Percentiles rank a stretch among this genome's conserved stretches.
phyloP scores from a whole-genome alignment of 805 yeast genomes.

The Nematodospora valgi region DNA sequence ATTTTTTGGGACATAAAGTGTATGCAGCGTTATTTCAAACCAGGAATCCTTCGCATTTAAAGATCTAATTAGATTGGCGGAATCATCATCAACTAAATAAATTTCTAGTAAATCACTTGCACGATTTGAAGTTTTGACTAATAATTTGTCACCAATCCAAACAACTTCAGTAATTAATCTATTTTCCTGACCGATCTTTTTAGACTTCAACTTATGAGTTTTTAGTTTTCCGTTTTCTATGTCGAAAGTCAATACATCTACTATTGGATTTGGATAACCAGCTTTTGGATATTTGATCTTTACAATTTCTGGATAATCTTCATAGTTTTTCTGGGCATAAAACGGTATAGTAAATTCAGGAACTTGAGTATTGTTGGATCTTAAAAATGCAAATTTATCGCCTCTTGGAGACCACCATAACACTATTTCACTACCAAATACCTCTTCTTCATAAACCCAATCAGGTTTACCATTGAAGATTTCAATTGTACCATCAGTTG shows the following conservation, averaged over 20 bases:
- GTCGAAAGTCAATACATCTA: slow-evolving; percentile 45
- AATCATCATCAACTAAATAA: slow-evolving; percentile 36
- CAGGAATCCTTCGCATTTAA: slow-evolving; percentile 55
- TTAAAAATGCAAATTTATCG: slow-evolving; percentile 50
- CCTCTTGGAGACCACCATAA: slow-evolving; percentile 77
- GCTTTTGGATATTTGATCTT: slow-evolving; percentile 67
- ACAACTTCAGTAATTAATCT: slow-evolving; percentile 57
- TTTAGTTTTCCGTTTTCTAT: slow-evolving; percentile 16
- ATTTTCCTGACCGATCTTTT: slow-evolving; percentile 26
- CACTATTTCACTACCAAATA: slow-evolving; percentile 52
- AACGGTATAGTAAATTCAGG: slow-evolving; percentile 49
- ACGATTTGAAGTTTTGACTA: slow-evolving; percentile 63
- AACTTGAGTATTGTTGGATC: slow-evolving; percentile 59
- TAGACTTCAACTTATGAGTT: slow-evolving; percentile 15
- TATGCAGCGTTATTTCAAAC: slow-evolving; percentile 45
- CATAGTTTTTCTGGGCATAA: slow-evolving; percentile 35
- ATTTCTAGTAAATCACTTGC: slow-evolving; percentile 54
- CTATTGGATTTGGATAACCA: slow-evolving; percentile 57
- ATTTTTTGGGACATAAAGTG: slow-evolving; percentile 34
- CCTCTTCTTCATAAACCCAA: slow-evolving; percentile 87
- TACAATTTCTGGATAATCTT: slow-evolving; percentile 45
- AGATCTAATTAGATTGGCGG: slow-evolving; percentile 33
- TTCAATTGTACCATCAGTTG: slow-evolving; percentile 49
- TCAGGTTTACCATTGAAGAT: slow-evolving; percentile 71
- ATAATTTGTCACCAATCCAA: slow-evolving; percentile 50